Evolutionary conservation across 176 grass and related monocot genomes (phyloP), one percentile per base, ranked within the genome.

Genomic region (Chrysopogon serrulatus): DNA sequence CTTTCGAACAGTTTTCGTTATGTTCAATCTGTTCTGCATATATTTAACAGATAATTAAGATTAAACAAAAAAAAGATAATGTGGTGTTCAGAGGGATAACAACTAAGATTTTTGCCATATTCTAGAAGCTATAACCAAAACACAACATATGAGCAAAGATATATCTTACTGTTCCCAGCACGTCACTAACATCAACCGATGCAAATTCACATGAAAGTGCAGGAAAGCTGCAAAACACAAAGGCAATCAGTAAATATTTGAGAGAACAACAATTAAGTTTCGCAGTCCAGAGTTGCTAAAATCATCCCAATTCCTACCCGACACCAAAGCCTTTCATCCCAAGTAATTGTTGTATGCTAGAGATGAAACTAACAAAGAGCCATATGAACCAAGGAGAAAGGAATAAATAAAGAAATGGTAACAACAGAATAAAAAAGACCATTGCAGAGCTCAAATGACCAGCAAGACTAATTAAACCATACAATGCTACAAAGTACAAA

Each of bases 121-220:
- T 57, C 31, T 77, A 36, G 23, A 82, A 78, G 54, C 57, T 61
- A 35, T 18, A 82, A 37, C 44, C 18, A 67, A 66, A 41, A 40
- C 56, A 48, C 47, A 26, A 41, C 8, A 71, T 17, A 39, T 26
- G 61, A 79, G 32, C 48, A 89, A 60, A 90, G 67, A 84, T 68
- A 86, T 53, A 87, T 86, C 86, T 90, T 99, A 99, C 97, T 76
- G 97, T 99, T 91, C 97, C 93, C 68, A 99, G 86, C 51, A 94
- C 91, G 86, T 99, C 97, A 84, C 91, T 92, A 83, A 99, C 90
- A 78, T 99, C 97, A 51, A 99, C 93, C 40, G 91, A 94, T 85
- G 91, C 97, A 84, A 99, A 96, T 92, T 99, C 97, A 77, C 97
- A 99, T 56, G 97, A 99, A 60, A 99, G 93, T 56, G 97, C 91